These are phyloP conservation scores for Ascochyta fabae DNA, from an alignment of 2,329 filamentous ascomycete species.

Conservation along the genomic window DNA sequence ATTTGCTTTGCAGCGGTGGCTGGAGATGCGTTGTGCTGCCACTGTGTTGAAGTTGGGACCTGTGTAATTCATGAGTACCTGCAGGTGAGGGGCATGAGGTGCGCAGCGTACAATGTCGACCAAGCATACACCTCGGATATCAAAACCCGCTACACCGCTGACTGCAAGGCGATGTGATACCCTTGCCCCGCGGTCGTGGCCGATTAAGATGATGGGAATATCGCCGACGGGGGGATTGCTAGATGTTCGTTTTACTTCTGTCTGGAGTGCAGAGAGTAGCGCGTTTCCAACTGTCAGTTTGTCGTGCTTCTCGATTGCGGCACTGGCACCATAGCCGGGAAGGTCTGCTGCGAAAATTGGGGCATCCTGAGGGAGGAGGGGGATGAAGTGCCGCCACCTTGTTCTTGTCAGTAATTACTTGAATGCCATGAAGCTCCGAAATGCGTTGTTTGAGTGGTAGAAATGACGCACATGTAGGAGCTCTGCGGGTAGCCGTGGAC, in stretches of 20 bases:
- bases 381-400: slow-evolving; percentile 45
- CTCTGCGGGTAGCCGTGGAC: slow-evolving; percentile 45
- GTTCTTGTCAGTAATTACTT: neutral
- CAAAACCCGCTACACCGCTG: slow-evolving; percentile 52
- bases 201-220: slow-evolving; percentile 52
- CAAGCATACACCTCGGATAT: slow-evolving; percentile 40
- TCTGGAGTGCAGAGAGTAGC: slow-evolving; percentile 32
- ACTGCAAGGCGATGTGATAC: slow-evolving; percentile 63
- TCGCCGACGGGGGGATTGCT: slow-evolving; percentile 4
- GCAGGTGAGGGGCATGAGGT: neutral
- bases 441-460: neutral
- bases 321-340: slow-evolving; percentile 42
- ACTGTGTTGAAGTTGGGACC: slow-evolving; percentile 63
- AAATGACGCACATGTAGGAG: slow-evolving; percentile 33
- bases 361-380: slow-evolving; percentile 32
- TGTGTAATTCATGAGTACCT: slow-evolving; percentile 27
- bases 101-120: slow-evolving; percentile 39
- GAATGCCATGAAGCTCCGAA: neutral
- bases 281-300: slow-evolving; percentile 39
- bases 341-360: slow-evolving; percentile 43
- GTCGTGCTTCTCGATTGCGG: slow-evolving; percentile 34
- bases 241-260: slow-evolving; percentile 29
- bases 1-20: slow-evolving; percentile 51
- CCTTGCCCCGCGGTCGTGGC: slow-evolving; percentile 64
- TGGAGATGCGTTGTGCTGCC: slow-evolving; percentile 50